Evolutionary conservation across 1,284 basidiomycete genomes (phyloP), one percentile per base, ranked within the genome.

Genomic region (Ustilago tritici): DNA sequence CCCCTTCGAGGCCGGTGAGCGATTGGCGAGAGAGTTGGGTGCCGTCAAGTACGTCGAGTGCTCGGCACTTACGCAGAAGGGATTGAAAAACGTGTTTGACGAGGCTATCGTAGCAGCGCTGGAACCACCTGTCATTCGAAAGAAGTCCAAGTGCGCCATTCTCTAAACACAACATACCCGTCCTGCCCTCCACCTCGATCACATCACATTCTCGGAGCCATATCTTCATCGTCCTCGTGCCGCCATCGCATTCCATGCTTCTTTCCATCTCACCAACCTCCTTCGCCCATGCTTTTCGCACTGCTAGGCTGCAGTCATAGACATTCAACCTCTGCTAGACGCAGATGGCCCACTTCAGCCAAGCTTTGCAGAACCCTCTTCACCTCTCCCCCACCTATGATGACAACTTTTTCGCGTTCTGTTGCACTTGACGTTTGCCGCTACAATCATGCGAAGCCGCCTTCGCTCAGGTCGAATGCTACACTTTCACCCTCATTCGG

Each of bases 31-130:
- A 87, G 97, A 99, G 85, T 89, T 99, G 59, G 95, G 95, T 49
- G 96, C 95, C 41, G 95, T 99, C 88, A 99, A 98, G 88, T 99
- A 98, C 87, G 95, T 98, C 69, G 96, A 99, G 88, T 99, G 97
- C 88, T 98, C 95, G 67, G 97, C 96, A 57, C 88, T 99, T 88
- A 99, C 97, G 80, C 96, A 99, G 90, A 95, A 95, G 89, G 96
- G 97, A 9, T 88, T 99, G 87, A 99, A 99, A 93, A 98, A 98
- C 87, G 96, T 99, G 70, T 99, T 99, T 87, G 96, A 99, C 88
- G 97, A 99, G 95, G 96, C 96, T 66, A 98, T 99, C 86, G 96
- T 98, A 76, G 96, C 96, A 76, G 97, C 95, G 28, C 91, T 99
- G 79, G 96, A 98, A 87, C 96, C 96, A 70, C 96, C 96, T 75